Evolutionary conservation across 352 stramenopile genomes (phyloP).

Genomic region (Aphanomyces cochlioides): DNA sequence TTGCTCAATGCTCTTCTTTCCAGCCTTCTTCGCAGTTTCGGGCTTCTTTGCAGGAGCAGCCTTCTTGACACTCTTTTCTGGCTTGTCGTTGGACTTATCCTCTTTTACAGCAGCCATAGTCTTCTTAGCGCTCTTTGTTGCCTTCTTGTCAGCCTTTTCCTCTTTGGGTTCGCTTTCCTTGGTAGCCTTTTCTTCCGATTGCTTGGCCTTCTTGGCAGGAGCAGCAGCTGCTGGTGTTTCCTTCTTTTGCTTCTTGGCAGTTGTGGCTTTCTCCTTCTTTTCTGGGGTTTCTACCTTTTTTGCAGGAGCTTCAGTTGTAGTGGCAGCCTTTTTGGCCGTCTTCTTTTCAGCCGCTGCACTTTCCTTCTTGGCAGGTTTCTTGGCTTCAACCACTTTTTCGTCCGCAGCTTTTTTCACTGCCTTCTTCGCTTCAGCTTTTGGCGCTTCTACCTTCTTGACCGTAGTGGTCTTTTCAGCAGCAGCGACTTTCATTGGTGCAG

Average conservation of each 20-base stretch:
- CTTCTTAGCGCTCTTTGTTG: not conserved
- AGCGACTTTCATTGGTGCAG: not conserved
- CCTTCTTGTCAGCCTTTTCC: not conserved
- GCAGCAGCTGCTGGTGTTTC: not conserved
- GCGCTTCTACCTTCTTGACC: no score
- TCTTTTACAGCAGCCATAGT: not conserved
- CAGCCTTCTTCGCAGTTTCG: slow-evolving; percentile 27
- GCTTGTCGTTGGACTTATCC: not conserved
- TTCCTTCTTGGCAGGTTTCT: no score
- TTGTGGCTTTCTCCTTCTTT: not conserved
- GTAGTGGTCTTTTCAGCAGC: not conserved
- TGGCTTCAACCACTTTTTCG: no score
- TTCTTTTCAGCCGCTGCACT: not conserved
- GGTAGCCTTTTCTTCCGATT: slow-evolving; percentile 2
- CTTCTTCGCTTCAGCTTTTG: no score
- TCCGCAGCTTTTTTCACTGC: no score
- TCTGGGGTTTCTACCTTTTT: slow-evolving; percentile 1
- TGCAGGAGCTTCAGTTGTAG: not conserved
- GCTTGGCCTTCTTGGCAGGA: slow-evolving; percentile 6
- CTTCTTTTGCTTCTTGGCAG: slow-evolving; percentile 14
- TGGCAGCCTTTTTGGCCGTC: slow-evolving; percentile 1
- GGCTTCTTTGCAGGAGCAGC: not conserved
- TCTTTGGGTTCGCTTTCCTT: not conserved
- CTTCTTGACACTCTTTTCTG: not conserved
- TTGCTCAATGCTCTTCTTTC: slow-evolving; percentile 41